Evolutionary conservation across 129 eudicot genomes (phyloP), one percentile per base, ranked within the genome.

Genomic region (Pseudognaphalium luteoalbum): DNA sequence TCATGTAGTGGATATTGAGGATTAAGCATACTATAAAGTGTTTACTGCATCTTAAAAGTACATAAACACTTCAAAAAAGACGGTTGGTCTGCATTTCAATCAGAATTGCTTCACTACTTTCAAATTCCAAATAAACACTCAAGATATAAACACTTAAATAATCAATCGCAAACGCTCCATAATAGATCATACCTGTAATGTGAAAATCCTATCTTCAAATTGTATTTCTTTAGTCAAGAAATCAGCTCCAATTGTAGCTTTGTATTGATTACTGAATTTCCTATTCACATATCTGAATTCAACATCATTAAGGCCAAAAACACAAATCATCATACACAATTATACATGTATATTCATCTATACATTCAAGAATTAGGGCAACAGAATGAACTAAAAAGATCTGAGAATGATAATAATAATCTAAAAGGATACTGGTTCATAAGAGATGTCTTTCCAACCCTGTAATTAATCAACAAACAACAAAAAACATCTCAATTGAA

Each of bases 381-480:
- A 41, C 33, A 6, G 12, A 15, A 70, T 42, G 35, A 61, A 70
- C 17, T 22, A 11, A 52, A 39, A 47, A 28, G 6, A 74, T 73
- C 57, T 14, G 54, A n/a, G 12, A 14, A 47, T 47, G 12, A 28
- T 33, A 30, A 76, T 32, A 57, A 47, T 25, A 25, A 25, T 25
- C 28, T 25, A 44, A 16, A 65, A 81, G 88, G 92, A 87, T 87
- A 87, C 89, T 87, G 92, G 79, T 87, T 87, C 92, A 87, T 87
- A 20, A 87, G 70, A 59, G 92, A 87, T 47, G 92, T 87, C 85
- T 82, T 87, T 28, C 92, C 92, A 65, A 87, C 92, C 85, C 92
- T 87, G 85, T n/a, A 60, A 80, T 35, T 11, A 30, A 62, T 39
- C 21, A 70, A 37, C n/a, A 42, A 87, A 84, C 64, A 76, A 39